Base-by-base conservation (phyloP, 495 filamentous ascomycete species). In the Cercophora samala region DNA sequence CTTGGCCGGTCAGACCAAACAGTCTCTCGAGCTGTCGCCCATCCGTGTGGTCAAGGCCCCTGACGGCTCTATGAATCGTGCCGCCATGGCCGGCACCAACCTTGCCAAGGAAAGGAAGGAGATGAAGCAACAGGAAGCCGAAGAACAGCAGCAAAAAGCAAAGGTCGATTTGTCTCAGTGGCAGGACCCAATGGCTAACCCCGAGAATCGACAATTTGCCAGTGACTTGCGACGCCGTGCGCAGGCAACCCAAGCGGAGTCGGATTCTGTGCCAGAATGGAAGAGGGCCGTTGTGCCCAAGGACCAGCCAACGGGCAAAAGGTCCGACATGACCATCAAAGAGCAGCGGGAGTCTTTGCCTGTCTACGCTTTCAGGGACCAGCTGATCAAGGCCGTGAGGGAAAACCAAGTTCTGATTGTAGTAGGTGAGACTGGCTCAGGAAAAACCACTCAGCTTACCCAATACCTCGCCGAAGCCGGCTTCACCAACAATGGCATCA, bases 1-100 rank as follows among this genome's bases (percentile, higher is more conserved):
- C 83, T 78, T 99, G 55, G 91, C 92, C 9, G 95, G 95, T 1
- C 96, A 98, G 78, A 99, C 95, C 2, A 97, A 97, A 72, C 93
- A 96, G 76, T 94, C 91, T 21, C 83, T 98, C 11, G 96, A 98
- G 73, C 78, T 99, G 11, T 97, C 93, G 6, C 95, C 95, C 2
- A 98, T 99, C 67, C 83, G 95, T 72, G 93, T 99, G 15, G 91
- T 99, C 69, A 99, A 99, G 78, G 95, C 96, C 1, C 95, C 95
- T 5, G 95, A 99, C 75, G 95, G 95, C 17, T 97, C 93, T 0
- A 84, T 99, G 71, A 98, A 98, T 75, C 87, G 96, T 60, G 92
- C 95, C 46, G 95, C 96, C 3, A 95, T 97, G 92, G 86, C 93
- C 17, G 94, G 95, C 37, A 92, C 93, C 11, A 86, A 86, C 18